Base-by-base conservation (phyloP, 2,329 filamentous ascomycete species). In the Colletotrichum filicis region DNA sequence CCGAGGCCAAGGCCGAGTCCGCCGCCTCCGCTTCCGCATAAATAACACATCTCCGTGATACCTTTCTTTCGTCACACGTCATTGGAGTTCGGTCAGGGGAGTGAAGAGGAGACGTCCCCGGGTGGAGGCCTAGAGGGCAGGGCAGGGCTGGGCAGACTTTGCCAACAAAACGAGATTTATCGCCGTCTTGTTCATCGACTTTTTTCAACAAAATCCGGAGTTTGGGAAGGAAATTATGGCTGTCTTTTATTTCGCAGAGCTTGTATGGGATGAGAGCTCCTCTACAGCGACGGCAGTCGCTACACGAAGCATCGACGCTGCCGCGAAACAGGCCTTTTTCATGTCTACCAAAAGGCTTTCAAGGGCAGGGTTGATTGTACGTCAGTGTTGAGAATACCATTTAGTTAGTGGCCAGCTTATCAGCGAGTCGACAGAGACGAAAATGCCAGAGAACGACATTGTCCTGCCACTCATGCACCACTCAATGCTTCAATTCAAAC, bases 1-100 rank as follows among this genome's bases (percentile, higher is more conserved):
- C 93, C 30, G 90, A 87, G 67, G 89, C 91, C 63, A 87, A 91
- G 77, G 84, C 87, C 76, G 85, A 87, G 70, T 81, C 85, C 28
- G 74, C 80, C 53, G 71, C 78, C 30, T 49, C 42, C 42, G 56
- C 66, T 5, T 73, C 71, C 7, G 49, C 60, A 65, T 73, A 32
- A 69, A 56, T 9, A 24, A 49, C 42, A n/a, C 19, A 12, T 35
- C 32, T 12, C 19, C 32, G 1, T 26, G 11, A 16, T 46, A 8
- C 16, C 19, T 64, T 32, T 35, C 30, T 69, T 71, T 35, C 30
- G 24, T 68, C 19, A 53, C 59, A 19, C 19, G 30, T 63, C 32
- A 69, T 37, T 16, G 70, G 70, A 72, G 70, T 64, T 72, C 5
- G 59, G 66, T 58, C 2, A 28, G 59, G 53, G 32, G 53, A 19